Percentiles rank a stretch among this genome's conserved stretches.
Conservation (phyloP, 78 protist species). For the Cavenderia fasciculata region DNA sequence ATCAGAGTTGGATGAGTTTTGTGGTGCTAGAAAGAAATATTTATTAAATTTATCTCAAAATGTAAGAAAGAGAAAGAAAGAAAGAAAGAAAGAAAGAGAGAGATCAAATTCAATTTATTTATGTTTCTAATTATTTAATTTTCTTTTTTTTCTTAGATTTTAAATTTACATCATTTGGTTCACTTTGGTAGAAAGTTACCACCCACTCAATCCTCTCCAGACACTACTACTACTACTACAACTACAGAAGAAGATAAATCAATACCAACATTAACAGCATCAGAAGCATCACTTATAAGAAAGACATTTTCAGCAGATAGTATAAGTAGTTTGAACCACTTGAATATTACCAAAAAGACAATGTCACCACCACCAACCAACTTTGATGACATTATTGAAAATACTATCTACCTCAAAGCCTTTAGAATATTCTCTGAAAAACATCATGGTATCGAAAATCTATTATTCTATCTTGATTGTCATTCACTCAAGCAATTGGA, state of each 20-base stretch:
- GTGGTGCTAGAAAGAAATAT: conserved; percentile 47
- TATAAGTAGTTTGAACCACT: too few relatives aligned
- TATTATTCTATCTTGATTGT: conserved; percentile 58
- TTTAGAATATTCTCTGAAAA: conserved; percentile 71
- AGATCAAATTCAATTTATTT: too few relatives aligned
- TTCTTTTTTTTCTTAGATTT: conserved; percentile 4
- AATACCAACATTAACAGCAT: neutral
- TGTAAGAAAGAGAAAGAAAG: conserved; percentile 5
- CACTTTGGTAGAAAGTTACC: conserved; percentile 39
- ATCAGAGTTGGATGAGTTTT: conserved; percentile 33
- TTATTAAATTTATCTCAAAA: conserved; percentile 36
- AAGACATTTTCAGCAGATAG: neutral
- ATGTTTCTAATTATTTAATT: too few relatives aligned
- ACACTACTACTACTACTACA: neutral
- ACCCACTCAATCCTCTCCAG: conserved; percentile 2
- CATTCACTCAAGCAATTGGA: conserved; percentile 37
- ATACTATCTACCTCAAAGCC: conserved; percentile 60
- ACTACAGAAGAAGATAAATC: neutral
- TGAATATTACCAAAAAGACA: neutral
- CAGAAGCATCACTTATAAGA: neutral
- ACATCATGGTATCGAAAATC: conserved; percentile 68
- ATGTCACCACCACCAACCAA: conserved; percentile 20
- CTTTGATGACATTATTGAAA: conserved; percentile 14
- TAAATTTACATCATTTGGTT: conserved; percentile 69
- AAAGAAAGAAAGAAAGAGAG: too few relatives aligned